These are phyloP conservation scores for Glaciozyma antarctica DNA, from an alignment of 768 basidiomycete genomes.

Conservation along the genomic window DNA sequence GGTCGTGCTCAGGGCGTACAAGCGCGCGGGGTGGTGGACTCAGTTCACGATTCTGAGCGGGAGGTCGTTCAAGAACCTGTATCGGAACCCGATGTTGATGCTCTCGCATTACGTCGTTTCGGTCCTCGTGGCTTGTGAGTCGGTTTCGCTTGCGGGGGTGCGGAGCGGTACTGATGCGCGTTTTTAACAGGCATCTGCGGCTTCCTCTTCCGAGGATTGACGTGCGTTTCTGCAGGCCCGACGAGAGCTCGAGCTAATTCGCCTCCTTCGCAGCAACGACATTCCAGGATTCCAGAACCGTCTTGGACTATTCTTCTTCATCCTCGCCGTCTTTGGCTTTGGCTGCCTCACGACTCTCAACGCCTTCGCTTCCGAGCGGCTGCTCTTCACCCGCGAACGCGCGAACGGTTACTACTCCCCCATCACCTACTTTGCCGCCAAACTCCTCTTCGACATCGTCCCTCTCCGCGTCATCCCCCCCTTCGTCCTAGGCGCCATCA, in stretches of 20 bases:
- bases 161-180: background rate
- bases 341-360: constrained; percentile 89
- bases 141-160: constrained; percentile 6
- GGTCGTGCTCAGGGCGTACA: constrained; percentile 44
- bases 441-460: constrained; percentile 94
- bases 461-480: constrained; percentile 91
- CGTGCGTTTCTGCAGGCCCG: constrained; percentile 44
- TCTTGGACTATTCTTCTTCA: constrained; percentile 90
- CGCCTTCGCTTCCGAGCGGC: constrained; percentile 86
- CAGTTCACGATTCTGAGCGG: constrained; percentile 94
- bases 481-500: constrained; percentile 86
- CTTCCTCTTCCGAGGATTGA: constrained; percentile 81
- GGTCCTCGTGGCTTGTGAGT: constrained; percentile 70
- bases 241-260: background rate
- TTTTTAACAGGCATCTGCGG: constrained; percentile 65
- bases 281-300: constrained; percentile 96
- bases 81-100: constrained; percentile 85
- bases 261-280: constrained; percentile 53
- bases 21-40: constrained; percentile 73
- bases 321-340: constrained; percentile 91
- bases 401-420: constrained; percentile 93
- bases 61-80: constrained; percentile 94
- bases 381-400: constrained; percentile 98
- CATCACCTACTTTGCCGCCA: constrained; percentile 91
- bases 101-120: constrained; percentile 81